Evolutionary conservation across 768 basidiomycete species (phyloP).

Genomic region (Tricholoma furcatifolium): DNA sequence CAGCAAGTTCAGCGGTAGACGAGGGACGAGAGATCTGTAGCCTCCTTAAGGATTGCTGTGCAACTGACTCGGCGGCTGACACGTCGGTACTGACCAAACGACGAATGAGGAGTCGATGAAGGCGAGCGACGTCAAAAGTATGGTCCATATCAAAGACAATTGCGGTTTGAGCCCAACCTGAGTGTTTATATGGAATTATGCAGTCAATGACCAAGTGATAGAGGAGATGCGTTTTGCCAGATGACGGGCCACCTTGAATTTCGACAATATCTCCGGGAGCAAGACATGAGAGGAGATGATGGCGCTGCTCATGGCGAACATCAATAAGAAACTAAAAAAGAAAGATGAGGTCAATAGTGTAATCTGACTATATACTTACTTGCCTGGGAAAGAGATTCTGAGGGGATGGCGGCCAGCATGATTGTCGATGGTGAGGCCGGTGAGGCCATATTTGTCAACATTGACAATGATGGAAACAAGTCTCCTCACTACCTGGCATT

Average conservation of each 20-base stretch:
- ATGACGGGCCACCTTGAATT: slow-evolving; percentile 70
- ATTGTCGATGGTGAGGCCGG: slow-evolving; percentile 3
- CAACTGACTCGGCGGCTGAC: slow-evolving; percentile 26
- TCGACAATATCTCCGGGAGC: slow-evolving; percentile 66
- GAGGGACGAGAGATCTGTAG: slow-evolving; percentile 71
- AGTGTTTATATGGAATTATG: slow-evolving; percentile 47
- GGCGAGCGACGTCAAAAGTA: slow-evolving; percentile 56
- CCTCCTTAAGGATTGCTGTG: slow-evolving; percentile 42
- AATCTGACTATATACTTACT: neutral
- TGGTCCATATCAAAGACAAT: slow-evolving; percentile 71
- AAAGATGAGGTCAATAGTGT: neutral
- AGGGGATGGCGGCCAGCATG: slow-evolving; percentile 33
- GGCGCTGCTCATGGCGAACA: neutral
- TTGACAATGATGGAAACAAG: slow-evolving; percentile 11
- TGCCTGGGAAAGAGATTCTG: slow-evolving; percentile 38
- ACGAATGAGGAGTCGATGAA: slow-evolving; percentile 49
- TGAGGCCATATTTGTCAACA: slow-evolving; percentile 8
- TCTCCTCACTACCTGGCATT: slow-evolving; percentile 4
- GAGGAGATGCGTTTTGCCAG: slow-evolving; percentile 80
- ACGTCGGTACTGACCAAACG: slow-evolving; percentile 32
- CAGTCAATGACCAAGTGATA: slow-evolving; percentile 62
- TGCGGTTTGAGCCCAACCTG: slow-evolving; percentile 64
- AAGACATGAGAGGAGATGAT: slow-evolving; percentile 10
- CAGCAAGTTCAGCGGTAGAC: slow-evolving; percentile 68
- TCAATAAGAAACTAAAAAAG: slow-evolving; percentile 10